Base-by-base conservation (phyloP, 306 rosid species). In the Gleditsia sinensis region DNA sequence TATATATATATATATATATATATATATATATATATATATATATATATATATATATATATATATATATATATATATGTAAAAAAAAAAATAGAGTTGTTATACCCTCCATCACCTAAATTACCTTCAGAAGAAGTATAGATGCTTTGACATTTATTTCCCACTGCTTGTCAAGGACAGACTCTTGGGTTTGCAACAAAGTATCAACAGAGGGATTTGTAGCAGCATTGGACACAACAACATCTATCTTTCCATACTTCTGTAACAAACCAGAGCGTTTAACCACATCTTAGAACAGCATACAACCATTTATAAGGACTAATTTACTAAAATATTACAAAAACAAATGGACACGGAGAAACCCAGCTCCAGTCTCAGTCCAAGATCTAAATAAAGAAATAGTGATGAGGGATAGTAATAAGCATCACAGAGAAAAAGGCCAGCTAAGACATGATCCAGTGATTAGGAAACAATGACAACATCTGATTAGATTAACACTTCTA, bases 91-190 rank as follows among this genome's bases (percentile, higher is more conserved):
- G n/a, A n/a, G n/a, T n/a, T n/a, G n/a, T n/a, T n/a, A n/a, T n/a
- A n/a, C n/a, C 28, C 20, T 66, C 66, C 37, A 3, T 20, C 17
- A 20, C 21, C 33, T 46, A 66, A 79, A 51, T 80, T 83, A 92
- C 99, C 99, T 92, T 79, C 7, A 92, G 82, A 82, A 95, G 89
- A 77, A 92, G 95, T 69, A 95, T 82, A 55, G 98, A 59, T 67
- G 99, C 91, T 86, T 95, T 95, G 87, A 95, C 99, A 82, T 95
- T 95, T 67, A 92, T 82, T 48, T 94, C 99, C 99, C 99, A 94
- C 20, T 88, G 82, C 85, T 94, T 94, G 91, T 92, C 99, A 40
- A 94, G 97, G 62, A 86, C 83, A 1, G 92, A 51, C 21, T 95
- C 99, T 54, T 82, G 20, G 34, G 92, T 87, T 69, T 75, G 80